These are phyloP conservation scores for Monsonia emarginata DNA, from an alignment of 441 rosid genomes.

Conservation along the genomic window DNA sequence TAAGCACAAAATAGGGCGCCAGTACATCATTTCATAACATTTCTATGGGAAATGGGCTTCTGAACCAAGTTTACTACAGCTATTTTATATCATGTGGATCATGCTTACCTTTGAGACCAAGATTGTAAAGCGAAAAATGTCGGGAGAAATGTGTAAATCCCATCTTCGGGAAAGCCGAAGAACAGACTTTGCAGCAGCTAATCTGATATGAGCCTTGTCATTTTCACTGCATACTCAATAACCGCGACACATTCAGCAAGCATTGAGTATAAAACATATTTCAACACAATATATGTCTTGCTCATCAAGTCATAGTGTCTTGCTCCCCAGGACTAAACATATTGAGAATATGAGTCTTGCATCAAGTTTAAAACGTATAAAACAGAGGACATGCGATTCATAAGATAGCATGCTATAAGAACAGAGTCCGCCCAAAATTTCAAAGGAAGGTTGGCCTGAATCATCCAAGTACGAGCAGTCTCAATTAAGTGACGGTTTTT, in stretches of 20 bases:
- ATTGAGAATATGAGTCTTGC: too few species aligned
- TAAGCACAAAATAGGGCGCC: neutral
- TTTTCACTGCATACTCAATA: slow-evolving; percentile 39
- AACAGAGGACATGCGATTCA: slow-evolving; percentile 5
- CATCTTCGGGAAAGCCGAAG: slow-evolving; percentile 78
- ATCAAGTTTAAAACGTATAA: too few species aligned
- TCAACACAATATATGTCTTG: too few species aligned
- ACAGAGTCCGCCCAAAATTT: slow-evolving; percentile 1
- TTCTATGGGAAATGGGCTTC: neutral
- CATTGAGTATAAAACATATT: too few species aligned
- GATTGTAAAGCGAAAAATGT: slow-evolving; percentile 50
- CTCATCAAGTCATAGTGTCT: too few species aligned
- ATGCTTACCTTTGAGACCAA: slow-evolving; percentile 56
- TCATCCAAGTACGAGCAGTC: neutral
- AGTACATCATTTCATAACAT: neutral
- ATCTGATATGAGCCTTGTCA: slow-evolving; percentile 41
- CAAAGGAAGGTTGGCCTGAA: neutral
- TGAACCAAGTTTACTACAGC: neutral
- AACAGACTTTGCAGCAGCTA: slow-evolving; percentile 85
- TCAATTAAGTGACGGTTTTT: slow-evolving; percentile 1
- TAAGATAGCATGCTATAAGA: slow-evolving; percentile 1
- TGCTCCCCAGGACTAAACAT: too few species aligned
- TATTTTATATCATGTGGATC: slow-evolving; percentile 1
- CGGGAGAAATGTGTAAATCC: slow-evolving; percentile 79
- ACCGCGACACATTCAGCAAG: slow-evolving; percentile 5